Evolutionary conservation across 352 stramenopile genomes (phyloP).

Genomic region (Albugo laibachii): DNA sequence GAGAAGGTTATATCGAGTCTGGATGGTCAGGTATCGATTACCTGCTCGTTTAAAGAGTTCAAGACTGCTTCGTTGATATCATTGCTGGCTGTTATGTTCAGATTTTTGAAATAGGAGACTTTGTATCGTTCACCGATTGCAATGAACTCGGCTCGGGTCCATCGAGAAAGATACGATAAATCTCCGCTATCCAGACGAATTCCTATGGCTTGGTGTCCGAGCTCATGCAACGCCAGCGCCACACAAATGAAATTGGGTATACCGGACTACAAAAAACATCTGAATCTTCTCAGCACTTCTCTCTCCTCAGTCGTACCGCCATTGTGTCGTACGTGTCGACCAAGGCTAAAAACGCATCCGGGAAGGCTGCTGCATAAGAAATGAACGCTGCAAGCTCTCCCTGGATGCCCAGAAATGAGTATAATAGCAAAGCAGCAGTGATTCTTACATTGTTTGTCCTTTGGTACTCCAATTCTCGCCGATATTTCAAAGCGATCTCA

Average conservation of each 20-base stretch:
- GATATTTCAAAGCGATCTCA: slow-evolving; percentile 65
- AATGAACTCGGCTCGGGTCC: slow-evolving; percentile 51
- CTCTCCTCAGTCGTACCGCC: slow-evolving; percentile 15
- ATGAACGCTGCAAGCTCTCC: slow-evolving; percentile 98
- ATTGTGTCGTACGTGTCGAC: slow-evolving; percentile 99
- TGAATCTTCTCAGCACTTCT: not conserved
- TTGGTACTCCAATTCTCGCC: slow-evolving; percentile 33
- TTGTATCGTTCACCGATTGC: slow-evolving; percentile 24
- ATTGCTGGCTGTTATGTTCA: slow-evolving; percentile 95
- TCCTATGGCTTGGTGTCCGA: slow-evolving; percentile 80
- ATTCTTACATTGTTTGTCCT: slow-evolving; percentile 61
- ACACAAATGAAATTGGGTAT: slow-evolving; percentile 96
- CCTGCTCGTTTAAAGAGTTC: slow-evolving; percentile 86
- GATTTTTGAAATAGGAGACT: slow-evolving; percentile 58
- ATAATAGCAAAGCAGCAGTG: not conserved
- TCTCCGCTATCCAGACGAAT: slow-evolving; percentile 97
- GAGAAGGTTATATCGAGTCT: too few relatives aligned
- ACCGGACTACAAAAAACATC: slow-evolving; percentile 38
- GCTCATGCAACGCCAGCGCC: slow-evolving; percentile 84
- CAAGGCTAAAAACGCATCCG: slow-evolving; percentile 90
- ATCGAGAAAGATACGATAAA: slow-evolving; percentile 88
- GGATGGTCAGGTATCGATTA: slow-evolving; percentile 11
- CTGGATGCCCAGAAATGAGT: slow-evolving; percentile 23
- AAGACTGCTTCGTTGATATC: slow-evolving; percentile 98
- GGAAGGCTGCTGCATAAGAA: slow-evolving; percentile 94